Conservation (phyloP, 2,329 filamentous ascomycete species). For the Penicillium sp. region DNA sequence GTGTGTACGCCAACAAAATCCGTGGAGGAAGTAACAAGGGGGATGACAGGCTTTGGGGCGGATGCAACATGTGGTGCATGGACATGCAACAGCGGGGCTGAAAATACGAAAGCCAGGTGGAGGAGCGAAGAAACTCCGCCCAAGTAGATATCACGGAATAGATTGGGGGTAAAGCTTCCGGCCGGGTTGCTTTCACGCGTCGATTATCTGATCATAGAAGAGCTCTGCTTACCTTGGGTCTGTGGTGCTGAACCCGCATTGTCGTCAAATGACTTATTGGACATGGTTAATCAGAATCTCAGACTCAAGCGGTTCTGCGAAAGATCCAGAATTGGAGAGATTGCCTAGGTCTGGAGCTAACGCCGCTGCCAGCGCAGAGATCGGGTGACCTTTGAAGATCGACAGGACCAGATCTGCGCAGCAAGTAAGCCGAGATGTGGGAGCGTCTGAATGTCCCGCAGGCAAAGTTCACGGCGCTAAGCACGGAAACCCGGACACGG, state of each 20-base stretch:
- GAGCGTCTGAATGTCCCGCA: conserved; percentile 1
- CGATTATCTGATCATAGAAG: conserved; percentile 4
- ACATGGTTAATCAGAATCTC: conserved; percentile 17
- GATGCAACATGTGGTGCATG: conserved; percentile 13
- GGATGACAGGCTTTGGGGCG: conserved; percentile 13
- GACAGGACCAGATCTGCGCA: conserved; percentile 27
- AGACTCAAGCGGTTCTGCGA: neutral
- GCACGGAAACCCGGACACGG: neutral
- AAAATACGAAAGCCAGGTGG: conserved; percentile 8
- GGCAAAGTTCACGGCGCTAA: conserved; percentile 1
- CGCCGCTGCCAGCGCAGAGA: conserved; percentile 35
- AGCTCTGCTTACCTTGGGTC: conserved; percentile 16
- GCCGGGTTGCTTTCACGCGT: neutral
- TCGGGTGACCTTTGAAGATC: conserved; percentile 35
- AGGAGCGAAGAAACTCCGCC: conserved; percentile 3
- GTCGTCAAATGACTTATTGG: conserved; percentile 22
- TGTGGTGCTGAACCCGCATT: conserved; percentile 21
- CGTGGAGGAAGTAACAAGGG: conserved; percentile 1
- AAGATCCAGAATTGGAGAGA: conserved; percentile 6
- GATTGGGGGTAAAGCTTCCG: conserved; percentile 12
- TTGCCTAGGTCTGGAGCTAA: conserved; percentile 14
- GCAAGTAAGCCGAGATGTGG: conserved; percentile 17
- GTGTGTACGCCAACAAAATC: conserved; percentile 1
- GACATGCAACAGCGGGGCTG: conserved; percentile 9
- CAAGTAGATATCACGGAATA: conserved; percentile 12